Evolutionary conservation across 2,329 filamentous ascomycete species (phyloP), one percentile per base, ranked within the genome.

Genomic region (Alternaria consortialis): DNA sequence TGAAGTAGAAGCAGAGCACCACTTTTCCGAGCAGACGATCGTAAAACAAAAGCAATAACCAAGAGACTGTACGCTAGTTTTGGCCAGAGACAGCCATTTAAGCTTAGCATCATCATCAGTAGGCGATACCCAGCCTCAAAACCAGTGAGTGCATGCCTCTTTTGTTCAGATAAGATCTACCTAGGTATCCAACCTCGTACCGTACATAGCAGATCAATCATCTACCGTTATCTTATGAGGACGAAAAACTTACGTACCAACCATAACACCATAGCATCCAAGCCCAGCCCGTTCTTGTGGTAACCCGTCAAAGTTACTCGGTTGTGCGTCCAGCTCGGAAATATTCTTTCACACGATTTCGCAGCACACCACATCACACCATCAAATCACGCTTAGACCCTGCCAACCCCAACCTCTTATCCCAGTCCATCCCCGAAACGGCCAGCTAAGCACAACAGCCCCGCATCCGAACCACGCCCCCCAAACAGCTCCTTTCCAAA

Each of bases 351-450:
- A 39, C 13, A n/a, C 17, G 23, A 52, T 23, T 9, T 8, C 34
- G 23, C 23, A 52, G 17, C 50, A 52, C 50, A 40, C 34, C 50
- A 40, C 50, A 47, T 29, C 50, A 40, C 34, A 27, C 48, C 17
- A 50, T 13, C 23, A 37, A 12, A 12, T 12, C 44, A 48, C 44
- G 44, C 20, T 32, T 51, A 51, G 32, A 37, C 47, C 47, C 46
- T 15, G 13, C 23, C 23, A n/a, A 27, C 37, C 40, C 23, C 9
- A 32, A 15, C 29, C 9, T 32, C n/a, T n/a, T 27, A 11, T 23
- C 31, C 29, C 46, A 37, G 23, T 20, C 47, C 27, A 6, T 17
- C 29, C 29, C 11, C 29, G 15, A 34, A 34, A 23, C 44, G 4
- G 29, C n/a, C 29, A 48, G 6, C 29, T 23, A 48, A 48, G 2